These are phyloP conservation scores for Poterioochromonas sp. DNA, from an alignment of 352 stramenopile species.

Conservation along the genomic window DNA sequence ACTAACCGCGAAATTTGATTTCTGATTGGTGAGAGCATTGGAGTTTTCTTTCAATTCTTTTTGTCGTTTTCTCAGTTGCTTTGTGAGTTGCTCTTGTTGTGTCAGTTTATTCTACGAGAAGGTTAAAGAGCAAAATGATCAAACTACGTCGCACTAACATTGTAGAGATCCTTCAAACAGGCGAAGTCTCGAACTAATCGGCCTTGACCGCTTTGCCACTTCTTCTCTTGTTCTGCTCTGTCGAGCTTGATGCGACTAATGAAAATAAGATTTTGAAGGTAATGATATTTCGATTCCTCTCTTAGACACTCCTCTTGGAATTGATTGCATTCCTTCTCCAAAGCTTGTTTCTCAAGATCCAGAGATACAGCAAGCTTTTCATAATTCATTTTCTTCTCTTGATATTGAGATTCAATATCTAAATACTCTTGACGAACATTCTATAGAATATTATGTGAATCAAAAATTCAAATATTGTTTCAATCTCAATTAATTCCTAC, in stretches of 20 bases:
- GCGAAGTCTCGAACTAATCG: constrained; percentile 70
- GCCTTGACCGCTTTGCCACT: constrained; percentile 66
- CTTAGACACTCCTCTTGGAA: constrained; percentile 73
- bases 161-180: constrained; percentile 75
- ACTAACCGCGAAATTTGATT: constrained; percentile 56
- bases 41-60: constrained; percentile 70
- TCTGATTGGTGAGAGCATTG: constrained; percentile 60
- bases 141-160: constrained; percentile 42
- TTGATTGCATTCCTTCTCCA: constrained; percentile 52
- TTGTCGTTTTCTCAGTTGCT: constrained; percentile 76
- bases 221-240: constrained; percentile 69
- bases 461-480: neutral
- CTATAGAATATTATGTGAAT: constrained; percentile 48
- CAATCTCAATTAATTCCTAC: neutral
- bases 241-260: constrained; percentile 63
- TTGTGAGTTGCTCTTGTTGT: constrained; percentile 74
- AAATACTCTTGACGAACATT: constrained; percentile 71
- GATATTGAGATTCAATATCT: constrained; percentile 72
- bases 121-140: neutral
- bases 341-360: constrained; percentile 70
- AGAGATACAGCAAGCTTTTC: constrained; percentile 71
- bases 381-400: constrained; percentile 72
- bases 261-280: constrained; percentile 61
- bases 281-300: constrained; percentile 72
- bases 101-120: constrained; percentile 59